phyloP scores from a whole-genome alignment of 768 basidiomycete species.

The Phlebiopsis flavidoalba region DNA sequence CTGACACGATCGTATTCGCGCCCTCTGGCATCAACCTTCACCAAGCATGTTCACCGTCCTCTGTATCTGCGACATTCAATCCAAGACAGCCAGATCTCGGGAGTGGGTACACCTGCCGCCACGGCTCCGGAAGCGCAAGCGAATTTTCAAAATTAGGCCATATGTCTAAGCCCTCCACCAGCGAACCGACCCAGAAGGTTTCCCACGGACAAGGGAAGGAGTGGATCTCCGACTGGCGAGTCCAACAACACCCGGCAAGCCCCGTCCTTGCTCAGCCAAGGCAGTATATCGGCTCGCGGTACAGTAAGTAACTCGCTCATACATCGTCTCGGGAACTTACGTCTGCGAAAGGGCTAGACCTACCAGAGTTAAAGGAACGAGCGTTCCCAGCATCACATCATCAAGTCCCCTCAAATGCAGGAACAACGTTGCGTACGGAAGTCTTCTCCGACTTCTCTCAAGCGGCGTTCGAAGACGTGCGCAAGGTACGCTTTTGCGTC shows the following conservation, averaged over 20 bases:
- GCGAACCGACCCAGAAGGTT: conserved; percentile 4
- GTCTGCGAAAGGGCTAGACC: conserved; percentile 51
- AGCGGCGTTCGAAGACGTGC: conserved; percentile 73
- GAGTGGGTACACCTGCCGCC: conserved; percentile 8
- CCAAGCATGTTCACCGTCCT: conserved; percentile 19
- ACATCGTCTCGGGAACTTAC: background rate
- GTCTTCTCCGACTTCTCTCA: conserved; percentile 85
- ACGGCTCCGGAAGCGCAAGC: conserved; percentile 32
- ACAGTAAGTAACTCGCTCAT: conserved; percentile 45
- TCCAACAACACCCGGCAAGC: conserved; percentile 51
- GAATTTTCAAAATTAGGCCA: background rate
- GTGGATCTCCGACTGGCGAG: conserved; percentile 75
- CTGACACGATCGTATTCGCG: conserved; percentile 78
- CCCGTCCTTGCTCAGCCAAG: conserved; percentile 78
- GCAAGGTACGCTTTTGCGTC: conserved; percentile 46
- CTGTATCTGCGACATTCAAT: conserved; percentile 5
- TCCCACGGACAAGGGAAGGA: conserved; percentile 46
- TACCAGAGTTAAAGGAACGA: conserved; percentile 66
- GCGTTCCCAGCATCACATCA: conserved; percentile 76
- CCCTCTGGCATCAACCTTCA: conserved; percentile 74
- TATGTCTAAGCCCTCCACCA: conserved; percentile 3
- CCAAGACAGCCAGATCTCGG: background rate
- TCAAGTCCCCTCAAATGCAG: conserved; percentile 66
- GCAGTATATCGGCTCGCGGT: conserved; percentile 80
- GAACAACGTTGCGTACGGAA: conserved; percentile 83